Percentiles rank a stretch among this genome's conserved stretches.
Conservation (phyloP, 1,284 basidiomycete species). For the Leccinum fallax region DNA sequence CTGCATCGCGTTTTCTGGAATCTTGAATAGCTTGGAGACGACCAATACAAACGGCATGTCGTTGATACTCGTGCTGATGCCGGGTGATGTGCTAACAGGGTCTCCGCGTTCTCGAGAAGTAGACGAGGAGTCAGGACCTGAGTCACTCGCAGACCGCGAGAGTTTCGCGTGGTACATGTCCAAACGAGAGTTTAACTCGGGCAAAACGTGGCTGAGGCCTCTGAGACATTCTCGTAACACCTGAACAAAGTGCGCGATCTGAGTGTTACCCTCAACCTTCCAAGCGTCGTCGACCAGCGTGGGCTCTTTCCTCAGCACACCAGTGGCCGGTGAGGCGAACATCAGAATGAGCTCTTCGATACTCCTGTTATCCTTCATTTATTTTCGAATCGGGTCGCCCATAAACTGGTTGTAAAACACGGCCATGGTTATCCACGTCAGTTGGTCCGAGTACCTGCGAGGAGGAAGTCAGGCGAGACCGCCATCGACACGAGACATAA, state of each 20-base stretch:
- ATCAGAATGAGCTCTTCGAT: conserved; percentile 96
- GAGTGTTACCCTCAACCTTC: conserved; percentile 91
- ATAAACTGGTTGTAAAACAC: conserved; percentile 90
- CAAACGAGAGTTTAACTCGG: conserved; percentile 79
- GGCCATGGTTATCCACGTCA: conserved; percentile 85
- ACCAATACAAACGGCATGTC: conserved; percentile 80
- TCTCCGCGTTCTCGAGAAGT: conserved; percentile 55
- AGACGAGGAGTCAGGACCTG: conserved; percentile 70
- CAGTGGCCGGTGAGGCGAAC: conserved; percentile 90
- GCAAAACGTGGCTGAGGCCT: conserved; percentile 73
- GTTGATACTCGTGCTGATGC: conserved; percentile 49
- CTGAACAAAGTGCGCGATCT: conserved; percentile 86
- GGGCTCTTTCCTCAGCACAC: conserved; percentile 82
- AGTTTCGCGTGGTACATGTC: conserved; percentile 85
- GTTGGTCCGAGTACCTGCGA: conserved; percentile 80
- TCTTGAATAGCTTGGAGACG: conserved; percentile 76
- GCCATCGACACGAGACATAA: conserved; percentile 2
- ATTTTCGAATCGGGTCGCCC: conserved; percentile 79
- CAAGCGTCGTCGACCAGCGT: conserved; percentile 78
- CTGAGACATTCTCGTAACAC: conserved; percentile 82
- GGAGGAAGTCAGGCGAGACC: conserved; percentile 6
- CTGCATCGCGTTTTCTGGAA: conserved; percentile 68
- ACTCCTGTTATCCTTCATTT: conserved; percentile 95
- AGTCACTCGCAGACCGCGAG: conserved; percentile 60
- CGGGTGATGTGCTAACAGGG: conserved; percentile 47